Conservation (phyloP, 176 grass and related monocot species). For the Lolium rigidum region DNA sequence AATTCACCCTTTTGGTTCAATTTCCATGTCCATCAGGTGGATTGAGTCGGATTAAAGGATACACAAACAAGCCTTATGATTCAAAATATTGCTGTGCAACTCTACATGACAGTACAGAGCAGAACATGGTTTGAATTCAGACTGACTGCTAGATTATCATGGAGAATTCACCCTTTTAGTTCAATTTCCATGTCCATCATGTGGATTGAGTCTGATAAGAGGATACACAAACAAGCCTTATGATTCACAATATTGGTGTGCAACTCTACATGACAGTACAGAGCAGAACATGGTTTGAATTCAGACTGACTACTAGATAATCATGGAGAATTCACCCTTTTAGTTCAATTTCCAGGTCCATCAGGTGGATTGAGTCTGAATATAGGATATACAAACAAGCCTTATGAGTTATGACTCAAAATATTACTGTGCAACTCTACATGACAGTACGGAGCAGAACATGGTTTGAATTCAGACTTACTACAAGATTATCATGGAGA, state of each 20-base stretch:
- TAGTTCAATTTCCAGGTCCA: neutral
- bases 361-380: neutral
- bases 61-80: neutral
- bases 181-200: neutral
- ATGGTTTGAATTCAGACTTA: neutral
- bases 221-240: neutral
- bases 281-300: neutral
- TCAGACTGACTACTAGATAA: neutral
- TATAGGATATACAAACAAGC: neutral
- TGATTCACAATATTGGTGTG: neutral
- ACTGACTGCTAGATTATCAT: neutral
- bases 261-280: too few species aligned
- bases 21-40: neutral
- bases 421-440: neutral
- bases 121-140: neutral
- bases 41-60: neutral
- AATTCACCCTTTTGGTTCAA: slow-evolving; percentile 20
- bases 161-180: slow-evolving; percentile 14
- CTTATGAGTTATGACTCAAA: neutral
- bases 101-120: too few species aligned
- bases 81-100: neutral
- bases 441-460: neutral
- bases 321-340: neutral
- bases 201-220: neutral
- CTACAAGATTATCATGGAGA: neutral